phyloP scores from a whole-genome alignment of 2,329 filamentous ascomycete species.

The Ceratocystis smalleyi region DNA sequence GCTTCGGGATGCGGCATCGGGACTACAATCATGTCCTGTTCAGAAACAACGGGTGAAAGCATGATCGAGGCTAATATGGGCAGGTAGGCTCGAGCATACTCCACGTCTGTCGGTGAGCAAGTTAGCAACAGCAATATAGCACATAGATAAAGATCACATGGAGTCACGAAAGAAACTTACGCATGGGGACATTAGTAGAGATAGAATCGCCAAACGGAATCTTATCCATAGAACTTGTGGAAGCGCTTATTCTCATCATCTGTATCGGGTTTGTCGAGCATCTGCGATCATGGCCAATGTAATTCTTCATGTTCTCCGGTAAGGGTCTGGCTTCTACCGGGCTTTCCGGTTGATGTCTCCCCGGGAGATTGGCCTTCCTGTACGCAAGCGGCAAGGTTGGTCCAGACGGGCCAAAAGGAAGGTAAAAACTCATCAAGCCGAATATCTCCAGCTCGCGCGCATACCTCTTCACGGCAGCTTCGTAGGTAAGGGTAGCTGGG shows the following conservation, averaged over 20 bases:
- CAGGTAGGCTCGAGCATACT: constrained; percentile 33
- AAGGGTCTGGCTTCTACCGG: too few relatives aligned
- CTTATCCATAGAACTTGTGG: neutral
- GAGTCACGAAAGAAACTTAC: constrained; percentile 26
- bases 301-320: too few relatives aligned
- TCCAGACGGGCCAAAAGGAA: neutral
- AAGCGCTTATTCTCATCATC: neutral
- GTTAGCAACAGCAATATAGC: constrained; percentile 7
- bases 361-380: neutral
- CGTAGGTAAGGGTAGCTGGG: neutral
- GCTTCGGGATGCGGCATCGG: constrained; percentile 41
- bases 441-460: constrained; percentile 5
- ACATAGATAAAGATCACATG: neutral
- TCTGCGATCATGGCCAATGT: constrained; percentile 13
- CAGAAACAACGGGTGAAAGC: constrained; percentile 35
- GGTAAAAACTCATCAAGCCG: too few relatives aligned
- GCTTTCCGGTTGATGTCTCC: too few relatives aligned
- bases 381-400: constrained; percentile 11
- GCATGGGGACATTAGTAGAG: constrained; percentile 29
- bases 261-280: constrained; percentile 10
- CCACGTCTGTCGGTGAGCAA: constrained; percentile 26
- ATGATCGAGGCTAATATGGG: constrained; percentile 41
- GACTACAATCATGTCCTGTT: constrained; percentile 40
- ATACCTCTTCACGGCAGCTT: constrained; percentile 2
- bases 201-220: neutral